These are phyloP conservation scores for Tephrocybe sp. DNA, from an alignment of 768 basidiomycete genomes.

Conservation along the genomic window DNA sequence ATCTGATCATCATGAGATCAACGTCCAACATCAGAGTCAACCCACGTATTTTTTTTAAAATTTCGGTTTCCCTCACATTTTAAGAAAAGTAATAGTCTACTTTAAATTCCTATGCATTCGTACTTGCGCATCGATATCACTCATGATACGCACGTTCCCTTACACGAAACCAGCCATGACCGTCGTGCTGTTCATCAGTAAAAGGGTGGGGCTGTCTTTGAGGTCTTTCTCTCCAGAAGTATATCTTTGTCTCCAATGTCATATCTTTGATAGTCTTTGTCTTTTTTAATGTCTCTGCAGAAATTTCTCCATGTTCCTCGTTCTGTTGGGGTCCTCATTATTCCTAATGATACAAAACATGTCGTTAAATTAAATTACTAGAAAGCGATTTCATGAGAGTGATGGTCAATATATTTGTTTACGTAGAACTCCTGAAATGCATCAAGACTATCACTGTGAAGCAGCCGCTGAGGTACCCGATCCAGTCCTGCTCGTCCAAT, in stretches of 20 bases:
- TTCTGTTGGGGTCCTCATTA: no score
- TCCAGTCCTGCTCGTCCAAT: slow-evolving; percentile 13
- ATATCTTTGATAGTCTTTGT: background rate
- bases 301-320: background rate
- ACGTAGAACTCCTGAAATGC: slow-evolving; percentile 11
- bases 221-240: slow-evolving; percentile 1
- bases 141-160: no score
- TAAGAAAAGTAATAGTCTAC: no score
- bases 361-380: background rate
- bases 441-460: slow-evolving; percentile 14
- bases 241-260: background rate
- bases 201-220: slow-evolving; percentile 5
- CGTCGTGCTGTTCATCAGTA: no score
- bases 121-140: no score
- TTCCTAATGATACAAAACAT: background rate
- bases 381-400: slow-evolving; percentile 21
- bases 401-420: slow-evolving; percentile 26
- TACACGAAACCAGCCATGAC: no score
- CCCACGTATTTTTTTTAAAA: no score
- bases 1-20: no score
- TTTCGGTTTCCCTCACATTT: no score
- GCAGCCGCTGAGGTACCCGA: slow-evolving; percentile 9
- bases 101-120: no score
- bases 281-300: background rate
- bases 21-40: no score